Base-by-base conservation (phyloP, 2,329 filamentous ascomycete species). In the Pseudogymnoascus sp. region DNA sequence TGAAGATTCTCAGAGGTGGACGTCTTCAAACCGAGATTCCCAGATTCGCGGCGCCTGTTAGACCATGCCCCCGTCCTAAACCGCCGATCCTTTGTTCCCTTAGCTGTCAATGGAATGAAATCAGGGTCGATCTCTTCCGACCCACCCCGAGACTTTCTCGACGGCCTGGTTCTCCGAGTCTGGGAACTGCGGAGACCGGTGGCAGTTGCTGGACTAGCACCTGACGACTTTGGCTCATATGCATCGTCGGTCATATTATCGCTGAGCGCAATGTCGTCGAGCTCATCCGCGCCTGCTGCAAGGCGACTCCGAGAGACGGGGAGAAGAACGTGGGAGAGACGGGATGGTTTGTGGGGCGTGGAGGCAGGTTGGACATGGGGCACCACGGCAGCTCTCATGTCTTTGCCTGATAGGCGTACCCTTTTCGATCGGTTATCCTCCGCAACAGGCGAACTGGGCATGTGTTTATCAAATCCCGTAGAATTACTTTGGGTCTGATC, bases 51-150 rank as follows among this genome's bases (percentile, higher is more conserved):
- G 25, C 59, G 33, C 28, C n/a, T 35, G 20, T 3, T 11, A 30
- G 28, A 25, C 11, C 7, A 22, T 11, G 2, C 6, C 22, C 16
- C 33, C 12, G 5, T 38, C 59, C 8, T 54, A 18, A 22, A 57
- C 16, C 43, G 22, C 30, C 28, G 28, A 9, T 36, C 43, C 43
- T 22, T 57, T 35, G 22, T 18, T 38, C 59, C 43, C 22, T 16
- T 60, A 14, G 37, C 37, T 16, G 28, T 60, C 25, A 60, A 28
- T 57, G 36, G 59, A 60, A 60, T 54, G 38, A 35, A 41, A 22
- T 57, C 38, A 6, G 33, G 38, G 9, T 60, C 43, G 20, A 60
- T 22, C 30, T 54, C 41, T 18, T 54, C 25, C 25, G 25, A 54
- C 25, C 9, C 43, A 33, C 25, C 43, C n/a, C 43, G 28, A 20